These are phyloP conservation scores for Cytospora schulzeri DNA, from an alignment of 2,329 filamentous ascomycete species.

Conservation along the genomic window DNA sequence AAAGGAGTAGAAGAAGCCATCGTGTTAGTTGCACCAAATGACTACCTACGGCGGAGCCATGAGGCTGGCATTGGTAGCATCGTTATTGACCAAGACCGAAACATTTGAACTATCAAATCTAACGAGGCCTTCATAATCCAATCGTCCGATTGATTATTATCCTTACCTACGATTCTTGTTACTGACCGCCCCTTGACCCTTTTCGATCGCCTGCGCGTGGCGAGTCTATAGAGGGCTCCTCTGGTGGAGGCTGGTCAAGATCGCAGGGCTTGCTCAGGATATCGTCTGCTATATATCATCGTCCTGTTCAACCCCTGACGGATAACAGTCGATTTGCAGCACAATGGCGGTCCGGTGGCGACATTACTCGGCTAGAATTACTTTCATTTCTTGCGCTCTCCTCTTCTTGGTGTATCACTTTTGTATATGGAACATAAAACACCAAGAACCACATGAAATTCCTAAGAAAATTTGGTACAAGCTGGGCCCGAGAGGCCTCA, in stretches of 20 bases:
- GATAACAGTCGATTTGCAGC: neutral
- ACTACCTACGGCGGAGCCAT: neutral
- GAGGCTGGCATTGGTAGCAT: neutral
- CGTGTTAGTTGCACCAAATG: neutral
- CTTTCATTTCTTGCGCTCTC: neutral
- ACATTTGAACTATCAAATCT: neutral
- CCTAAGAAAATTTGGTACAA: conserved; percentile 43
- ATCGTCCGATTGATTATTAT: too few relatives aligned
- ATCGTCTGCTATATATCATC: neutral
- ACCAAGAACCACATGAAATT: neutral
- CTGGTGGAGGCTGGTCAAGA: neutral
- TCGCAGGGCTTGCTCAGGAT: neutral
- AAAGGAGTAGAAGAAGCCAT: neutral
- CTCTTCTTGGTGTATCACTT: neutral
- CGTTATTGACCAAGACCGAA: neutral
- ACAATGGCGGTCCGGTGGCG: neutral
- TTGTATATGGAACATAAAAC: neutral
- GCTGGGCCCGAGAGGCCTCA: conserved; percentile 40
- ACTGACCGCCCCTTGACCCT: neutral
- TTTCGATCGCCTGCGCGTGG: neutral
- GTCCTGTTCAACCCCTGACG: neutral
- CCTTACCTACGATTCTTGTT: neutral
- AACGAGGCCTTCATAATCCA: too few relatives aligned
- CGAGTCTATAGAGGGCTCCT: neutral
- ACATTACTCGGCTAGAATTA: neutral